Evolutionary conservation across 2,329 filamentous ascomycete genomes (phyloP).

Genomic region (Colletotrichum graminicola): DNA sequence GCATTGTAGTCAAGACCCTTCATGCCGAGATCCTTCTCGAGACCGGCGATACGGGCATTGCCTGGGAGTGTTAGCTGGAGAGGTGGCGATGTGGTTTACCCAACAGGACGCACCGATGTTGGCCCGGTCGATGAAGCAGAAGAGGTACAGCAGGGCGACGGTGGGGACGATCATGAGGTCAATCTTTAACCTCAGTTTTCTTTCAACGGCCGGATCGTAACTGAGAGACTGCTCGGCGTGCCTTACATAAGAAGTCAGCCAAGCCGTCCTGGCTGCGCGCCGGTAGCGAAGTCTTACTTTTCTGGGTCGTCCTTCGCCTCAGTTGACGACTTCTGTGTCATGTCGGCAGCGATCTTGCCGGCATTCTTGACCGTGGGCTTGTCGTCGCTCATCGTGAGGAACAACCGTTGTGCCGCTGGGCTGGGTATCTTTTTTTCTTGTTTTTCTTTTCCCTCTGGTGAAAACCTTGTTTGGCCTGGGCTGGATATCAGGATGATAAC

Average conservation of each 20-base stretch:
- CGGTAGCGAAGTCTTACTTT: constrained; percentile 12
- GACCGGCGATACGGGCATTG: constrained; percentile 70
- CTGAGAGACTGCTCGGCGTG: constrained; percentile 4
- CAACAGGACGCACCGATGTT: constrained; percentile 68
- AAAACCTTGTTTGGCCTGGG: constrained; percentile 12
- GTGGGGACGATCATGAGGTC: constrained; percentile 73
- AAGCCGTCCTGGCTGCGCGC: neutral
- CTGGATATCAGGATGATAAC: neutral
- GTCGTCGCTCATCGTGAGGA: constrained; percentile 24
- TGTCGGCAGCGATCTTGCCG: constrained; percentile 28
- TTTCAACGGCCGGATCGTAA: constrained; percentile 49
- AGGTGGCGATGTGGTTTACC: neutral
- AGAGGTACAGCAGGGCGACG: constrained; percentile 72
- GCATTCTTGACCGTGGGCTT: constrained; percentile 27
- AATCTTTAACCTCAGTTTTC: constrained; percentile 67
- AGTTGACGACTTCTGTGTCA: constrained; percentile 10
- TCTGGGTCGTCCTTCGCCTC: constrained; percentile 14
- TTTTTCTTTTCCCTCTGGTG: neutral
- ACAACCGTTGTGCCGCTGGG: neutral
- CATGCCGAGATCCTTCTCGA: constrained; percentile 67
- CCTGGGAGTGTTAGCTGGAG: constrained; percentile 51
- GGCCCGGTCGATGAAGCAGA: constrained; percentile 76
- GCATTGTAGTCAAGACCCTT: constrained; percentile 71
- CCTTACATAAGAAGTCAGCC: neutral
- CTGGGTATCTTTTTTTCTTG: neutral